Evolutionary conservation across 2,329 filamentous ascomycete genomes (phyloP), one percentile per base, ranked within the genome.

Genomic region (Trichoderma sp.): DNA sequence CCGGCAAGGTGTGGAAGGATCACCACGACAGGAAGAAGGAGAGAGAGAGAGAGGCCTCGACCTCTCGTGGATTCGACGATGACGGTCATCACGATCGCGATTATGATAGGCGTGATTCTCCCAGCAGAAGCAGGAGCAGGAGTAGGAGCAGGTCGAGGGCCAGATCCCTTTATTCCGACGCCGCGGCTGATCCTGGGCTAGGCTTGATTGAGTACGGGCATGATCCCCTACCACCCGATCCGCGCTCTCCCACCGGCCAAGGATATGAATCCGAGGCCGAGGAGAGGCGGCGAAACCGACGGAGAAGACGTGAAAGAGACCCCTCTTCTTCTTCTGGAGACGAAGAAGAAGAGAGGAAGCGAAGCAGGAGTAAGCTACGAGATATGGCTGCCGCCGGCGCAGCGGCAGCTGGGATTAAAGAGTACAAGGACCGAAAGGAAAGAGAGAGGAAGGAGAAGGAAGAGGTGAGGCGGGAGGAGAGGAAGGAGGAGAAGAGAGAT

Each of bases 141-240:
- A 78, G 77, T 72, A 75, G 83, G 77, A 84, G 82, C 80, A 84
- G 83, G 79, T 86, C 85, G 78, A 77, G 77, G 75, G 80, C 82
- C 80, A 78, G 80, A 79, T 80, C 80, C 80, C 79, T 78, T 78
- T 79, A 82, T 79, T 82, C 82, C 73, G 82, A 84, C 77, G 79
- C 80, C 75, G 79, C 78, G 77, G 83, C 85, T 89, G 87, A 89
- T 86, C 84, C 83, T 81, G 86, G 88, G 80, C 81, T 89, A 87
- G 87, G 87, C 80, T 83, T 89, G 83, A 86, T 90, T 84, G 86
- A 89, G 78, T 90, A 90, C 81, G 87, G 87, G 72, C 82, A 80
- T 75, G 82, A 84, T 71, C 86, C 87, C 73, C 81, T 90, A 71
- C 78, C 79, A 71, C 81, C 81, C 70, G 74, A 78, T 69, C 76